Evolutionary conservation across 2,329 filamentous ascomycete genomes (phyloP), one percentile per base, ranked within the genome.

Genomic region (Proliferodiscus dingleyae): DNA sequence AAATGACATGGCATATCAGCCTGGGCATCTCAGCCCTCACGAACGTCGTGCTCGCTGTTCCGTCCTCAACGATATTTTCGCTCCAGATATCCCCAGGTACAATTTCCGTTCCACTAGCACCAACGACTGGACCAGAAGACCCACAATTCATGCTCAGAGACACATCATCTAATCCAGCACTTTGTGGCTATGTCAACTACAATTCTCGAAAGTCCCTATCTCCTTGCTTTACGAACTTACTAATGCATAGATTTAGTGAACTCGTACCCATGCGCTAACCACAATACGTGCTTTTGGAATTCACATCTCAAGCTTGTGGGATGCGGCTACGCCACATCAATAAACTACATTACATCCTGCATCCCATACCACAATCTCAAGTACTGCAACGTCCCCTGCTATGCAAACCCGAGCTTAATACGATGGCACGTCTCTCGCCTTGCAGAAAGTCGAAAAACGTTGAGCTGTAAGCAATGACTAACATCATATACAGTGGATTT

Each of bases 221-320:
- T 15, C 6, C 24, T 23, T 19, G 24, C 30, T 15, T 19, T 22
- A 22, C 21, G 23, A n/a, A 15, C 18, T n/a, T 16, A 10, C 41
- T 40, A 43, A 47, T 28, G 10, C 13, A 29, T 22, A 19, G 22
- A 11, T 5, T 34, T 34, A 53, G 46, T 13, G 9, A 51, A 49
- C 19, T 47, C 43, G 5, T 53, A 53, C 19, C 49, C 46, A 9
- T 53, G 51, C 29, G 39, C 30, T 7, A 43, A 43, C n/a, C 15
- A 37, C 6, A 47, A 46, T 5, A 51, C 51, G 10, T 53, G 49
- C 18, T 45, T 53, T 2, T 53, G 51, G 51, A 47, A 53, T 32
- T 49, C 49, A 15, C 16, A 38, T 13, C 43, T 51, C 2, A 37
- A 37, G 19, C 36, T 47, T 10, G 46, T 53, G 8, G 49, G 51